Conservation (phyloP, 495 filamentous ascomycete species). For the Lasiosphaeria hispida region DNA sequence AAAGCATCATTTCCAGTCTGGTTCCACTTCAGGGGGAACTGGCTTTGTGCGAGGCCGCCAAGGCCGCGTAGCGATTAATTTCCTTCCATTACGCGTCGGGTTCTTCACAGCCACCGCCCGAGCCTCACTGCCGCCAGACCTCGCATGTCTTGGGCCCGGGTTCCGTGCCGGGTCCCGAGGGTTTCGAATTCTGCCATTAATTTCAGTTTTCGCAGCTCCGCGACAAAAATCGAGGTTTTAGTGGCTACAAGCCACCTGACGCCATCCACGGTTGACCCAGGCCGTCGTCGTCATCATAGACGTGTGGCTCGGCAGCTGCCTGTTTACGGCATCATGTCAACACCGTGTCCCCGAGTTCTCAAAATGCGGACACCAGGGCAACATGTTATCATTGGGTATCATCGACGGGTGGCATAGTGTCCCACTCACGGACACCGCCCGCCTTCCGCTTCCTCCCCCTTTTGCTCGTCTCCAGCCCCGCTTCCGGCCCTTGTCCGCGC, state of each 20-base stretch:
- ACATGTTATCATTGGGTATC: conserved; percentile 20
- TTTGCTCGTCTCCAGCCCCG: neutral
- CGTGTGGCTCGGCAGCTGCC: neutral
- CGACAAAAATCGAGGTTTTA: neutral
- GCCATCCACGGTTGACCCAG: no score
- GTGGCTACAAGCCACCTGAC: neutral
- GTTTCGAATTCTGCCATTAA: neutral
- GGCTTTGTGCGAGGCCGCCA: neutral
- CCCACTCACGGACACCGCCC: conserved; percentile 10
- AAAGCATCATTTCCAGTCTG: no score
- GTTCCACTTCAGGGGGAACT: neutral
- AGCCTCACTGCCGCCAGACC: no score
- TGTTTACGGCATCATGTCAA: no score
- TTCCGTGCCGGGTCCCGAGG: neutral
- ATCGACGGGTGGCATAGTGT: conserved; percentile 17
- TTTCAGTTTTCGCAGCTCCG: neutral
- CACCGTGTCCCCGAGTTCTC: no score
- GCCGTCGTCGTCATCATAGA: neutral
- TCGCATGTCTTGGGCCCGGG: neutral
- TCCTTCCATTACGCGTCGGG: conserved; percentile 1
- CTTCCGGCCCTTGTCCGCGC: neutral
- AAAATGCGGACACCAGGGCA: neutral
- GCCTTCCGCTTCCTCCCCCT: neutral
- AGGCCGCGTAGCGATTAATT: conserved; percentile 2
- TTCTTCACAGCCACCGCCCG: conserved; percentile 1